Percentiles rank a stretch among this genome's conserved stretches.
phyloP scores from a whole-genome alignment of 805 yeast species.

The Lipomyces sp. region DNA sequence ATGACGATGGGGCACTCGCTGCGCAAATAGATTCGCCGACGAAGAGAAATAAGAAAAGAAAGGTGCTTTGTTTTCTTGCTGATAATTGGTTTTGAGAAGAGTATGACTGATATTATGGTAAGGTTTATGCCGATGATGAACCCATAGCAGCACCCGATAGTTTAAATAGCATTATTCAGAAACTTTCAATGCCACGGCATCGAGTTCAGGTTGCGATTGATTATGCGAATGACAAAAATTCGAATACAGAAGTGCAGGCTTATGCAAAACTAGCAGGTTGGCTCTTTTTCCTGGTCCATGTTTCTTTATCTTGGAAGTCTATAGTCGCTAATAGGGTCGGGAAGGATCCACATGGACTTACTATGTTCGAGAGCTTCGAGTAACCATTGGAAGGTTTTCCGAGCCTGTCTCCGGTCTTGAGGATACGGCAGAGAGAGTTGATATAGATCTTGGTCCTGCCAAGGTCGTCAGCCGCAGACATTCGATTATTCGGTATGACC shows the following conservation, averaged over 20 bases:
- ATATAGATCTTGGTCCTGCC: constrained; percentile 95
- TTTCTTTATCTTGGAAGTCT: background rate
- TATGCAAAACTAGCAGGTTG: constrained; percentile 92
- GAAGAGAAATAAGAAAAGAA: constrained; percentile 30
- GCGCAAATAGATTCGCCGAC: constrained; percentile 17
- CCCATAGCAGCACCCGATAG: constrained; percentile 25
- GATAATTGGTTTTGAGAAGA: background rate
- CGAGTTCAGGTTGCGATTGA: constrained; percentile 72
- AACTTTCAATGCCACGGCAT: constrained; percentile 72
- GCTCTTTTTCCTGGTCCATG: constrained; percentile 24
- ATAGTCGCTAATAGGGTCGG: background rate
- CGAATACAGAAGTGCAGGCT: constrained; percentile 84
- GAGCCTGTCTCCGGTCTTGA: constrained; percentile 39
- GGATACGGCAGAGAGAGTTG: constrained; percentile 50
- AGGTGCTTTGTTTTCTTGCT: constrained; percentile 13
- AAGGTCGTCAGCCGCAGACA: constrained; percentile 94
- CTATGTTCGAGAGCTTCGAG: constrained; percentile 77
- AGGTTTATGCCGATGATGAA: constrained; percentile 25
- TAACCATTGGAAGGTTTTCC: constrained; percentile 88
- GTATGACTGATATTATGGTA: background rate
- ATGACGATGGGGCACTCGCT: constrained; percentile 8
- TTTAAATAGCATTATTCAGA: constrained; percentile 56
- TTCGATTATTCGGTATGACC: constrained; percentile 80
- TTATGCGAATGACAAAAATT: constrained; percentile 74
- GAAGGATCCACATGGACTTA: constrained; percentile 76